Conservation (phyloP, 2,329 filamentous ascomycete species). For the Ophiostoma ulmi region DNA sequence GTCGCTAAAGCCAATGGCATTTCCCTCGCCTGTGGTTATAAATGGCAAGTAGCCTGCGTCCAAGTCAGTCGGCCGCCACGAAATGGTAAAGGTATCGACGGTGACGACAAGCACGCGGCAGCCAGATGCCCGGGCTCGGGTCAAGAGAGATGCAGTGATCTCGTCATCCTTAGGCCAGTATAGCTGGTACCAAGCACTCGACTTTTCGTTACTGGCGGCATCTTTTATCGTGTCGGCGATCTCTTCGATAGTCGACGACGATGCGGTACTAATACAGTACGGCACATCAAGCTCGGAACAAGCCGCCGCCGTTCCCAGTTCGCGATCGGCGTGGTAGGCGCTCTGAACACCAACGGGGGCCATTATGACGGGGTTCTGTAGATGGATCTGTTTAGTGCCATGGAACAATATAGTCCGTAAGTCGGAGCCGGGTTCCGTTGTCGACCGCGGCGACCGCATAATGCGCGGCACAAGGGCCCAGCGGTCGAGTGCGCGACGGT, state of each 20-base stretch:
- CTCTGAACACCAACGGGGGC: constrained; percentile 66
- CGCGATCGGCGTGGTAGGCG: constrained; percentile 61
- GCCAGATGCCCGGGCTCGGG: constrained; percentile 54
- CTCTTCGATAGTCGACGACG: constrained; percentile 59
- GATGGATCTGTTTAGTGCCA: constrained; percentile 3
- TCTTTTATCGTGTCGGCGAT: constrained; percentile 46
- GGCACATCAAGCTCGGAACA: constrained; percentile 58
- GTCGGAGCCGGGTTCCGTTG: not conserved
- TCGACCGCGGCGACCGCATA: constrained; percentile 36
- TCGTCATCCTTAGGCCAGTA: constrained; percentile 67
- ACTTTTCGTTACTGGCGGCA: not conserved
- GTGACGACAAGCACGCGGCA: constrained; percentile 66
- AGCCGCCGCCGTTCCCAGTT: constrained; percentile 58
- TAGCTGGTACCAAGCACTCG: constrained; percentile 60
- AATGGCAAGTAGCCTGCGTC: constrained; percentile 55
- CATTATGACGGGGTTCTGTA: constrained; percentile 52
- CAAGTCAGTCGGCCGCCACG: constrained; percentile 64
- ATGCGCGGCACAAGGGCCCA: constrained; percentile 50
- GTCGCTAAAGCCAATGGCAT: constrained; percentile 60
- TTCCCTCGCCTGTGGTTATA: constrained; percentile 49
- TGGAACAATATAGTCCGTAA: not conserved
- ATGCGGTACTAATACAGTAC: constrained; percentile 63
- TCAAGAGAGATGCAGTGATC: constrained; percentile 59
- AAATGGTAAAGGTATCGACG: constrained; percentile 63
- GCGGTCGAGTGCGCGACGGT: constrained; percentile 52